phyloP scores from a whole-genome alignment of 768 basidiomycete species.

The Pulveroboletus sp. region DNA sequence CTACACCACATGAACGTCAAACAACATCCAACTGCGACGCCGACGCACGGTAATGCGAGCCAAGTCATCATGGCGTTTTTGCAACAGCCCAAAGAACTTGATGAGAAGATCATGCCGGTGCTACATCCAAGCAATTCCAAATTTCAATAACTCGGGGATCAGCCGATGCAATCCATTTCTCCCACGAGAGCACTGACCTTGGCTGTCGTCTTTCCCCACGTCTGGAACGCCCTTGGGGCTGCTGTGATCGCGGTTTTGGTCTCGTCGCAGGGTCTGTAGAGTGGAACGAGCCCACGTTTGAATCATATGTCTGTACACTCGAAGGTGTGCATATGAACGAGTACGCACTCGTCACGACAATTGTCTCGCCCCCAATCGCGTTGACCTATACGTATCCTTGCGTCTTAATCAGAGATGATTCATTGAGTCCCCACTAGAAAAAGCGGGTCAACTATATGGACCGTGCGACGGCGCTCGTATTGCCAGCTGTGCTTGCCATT shows the following conservation, averaged over 20 bases:
- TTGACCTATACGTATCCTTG: conserved; percentile 84
- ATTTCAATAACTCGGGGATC: neutral
- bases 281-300: neutral
- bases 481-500: conserved; percentile 58
- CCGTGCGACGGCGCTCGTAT: conserved; percentile 17
- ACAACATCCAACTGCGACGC: neutral
- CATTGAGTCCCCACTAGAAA: conserved; percentile 70
- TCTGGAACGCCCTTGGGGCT: conserved; percentile 75
- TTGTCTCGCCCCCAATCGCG: conserved; percentile 67
- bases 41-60: conserved; percentile 75
- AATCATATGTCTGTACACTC: no score
- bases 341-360: conserved; percentile 71
- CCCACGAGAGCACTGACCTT: conserved; percentile 48
- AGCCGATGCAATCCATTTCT: neutral
- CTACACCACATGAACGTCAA: conserved; percentile 36
- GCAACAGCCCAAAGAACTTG: conserved; percentile 78
- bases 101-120: conserved; percentile 80
- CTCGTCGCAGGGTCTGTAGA: conserved; percentile 87
- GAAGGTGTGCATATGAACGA: no score
- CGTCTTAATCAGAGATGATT: conserved; percentile 68
- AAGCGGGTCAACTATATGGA: neutral
- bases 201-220: conserved; percentile 85
- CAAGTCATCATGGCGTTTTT: conserved; percentile 83
- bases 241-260: conserved; percentile 82
- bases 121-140: conserved; percentile 33